Base-by-base conservation (phyloP, 2,329 filamentous ascomycete species). In the Talaromyces sp. region DNA sequence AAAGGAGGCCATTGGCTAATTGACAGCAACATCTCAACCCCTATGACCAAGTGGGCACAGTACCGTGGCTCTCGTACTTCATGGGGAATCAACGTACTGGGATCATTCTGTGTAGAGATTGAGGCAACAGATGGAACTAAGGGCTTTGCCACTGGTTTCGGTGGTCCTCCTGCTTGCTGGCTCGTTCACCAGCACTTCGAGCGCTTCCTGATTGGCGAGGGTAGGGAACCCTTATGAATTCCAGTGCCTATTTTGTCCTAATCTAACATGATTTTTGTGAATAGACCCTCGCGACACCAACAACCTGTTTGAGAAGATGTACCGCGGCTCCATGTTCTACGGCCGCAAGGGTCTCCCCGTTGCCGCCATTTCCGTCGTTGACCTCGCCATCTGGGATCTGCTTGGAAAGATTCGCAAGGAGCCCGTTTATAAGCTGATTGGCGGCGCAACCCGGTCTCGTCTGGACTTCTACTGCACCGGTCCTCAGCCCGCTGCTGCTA, bases 401-500 rank as follows among this genome's bases (percentile, higher is more conserved):
- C 77, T 95, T 4, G 92, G 92, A 61, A 96, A 97, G 80, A 83
- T 97, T 57, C 85, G 92, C 60, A 89, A 91, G 62, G 92, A 97
- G 76, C 92, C 92, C 10, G 92, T 97, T 37, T 97, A 96, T 80
- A 92, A 91, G 72, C 82, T 97, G 69, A 96, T 97, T 66, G 92
- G 92, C 43, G 92, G 92, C 19, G 88, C 90, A n/a, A 94, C 91
- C 50, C 85, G 89, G 60, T 85, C 92, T 59, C 84, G 87, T 52
- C 80, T 97, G 61, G 79, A 93, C 74, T 97, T 97, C 72, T 97
- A 97, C 82, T 97, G 92, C 81, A 97, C 92, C 1, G 91, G 91
- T 0, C 92, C 92, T 2, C 87, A 93, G 63, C 91, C 92, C 5
- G 80, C 81, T 4, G 86, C 90, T 0, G 91, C 92, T 37, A 90